Conservation (phyloP, 352 stramenopile genomes). For the Phytopythium ostracodes region DNA sequence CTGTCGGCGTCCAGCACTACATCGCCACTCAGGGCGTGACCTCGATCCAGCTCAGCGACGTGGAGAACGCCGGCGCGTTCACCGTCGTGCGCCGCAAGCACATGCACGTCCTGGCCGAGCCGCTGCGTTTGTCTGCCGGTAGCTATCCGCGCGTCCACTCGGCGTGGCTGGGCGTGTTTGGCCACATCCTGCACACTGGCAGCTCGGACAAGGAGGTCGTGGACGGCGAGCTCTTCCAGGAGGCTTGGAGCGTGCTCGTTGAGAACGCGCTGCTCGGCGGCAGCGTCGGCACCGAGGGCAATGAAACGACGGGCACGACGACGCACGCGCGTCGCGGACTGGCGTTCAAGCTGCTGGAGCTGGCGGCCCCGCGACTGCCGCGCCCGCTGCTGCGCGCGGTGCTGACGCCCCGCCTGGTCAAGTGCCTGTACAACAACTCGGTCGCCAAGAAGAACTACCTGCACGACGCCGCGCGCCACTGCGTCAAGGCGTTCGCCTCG, state of each 20-base stretch:
- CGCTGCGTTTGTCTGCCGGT: constrained; percentile 58
- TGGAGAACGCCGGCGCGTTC: constrained; percentile 32
- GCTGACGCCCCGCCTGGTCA: constrained; percentile 76
- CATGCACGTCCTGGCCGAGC: constrained; percentile 54
- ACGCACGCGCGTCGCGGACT: constrained; percentile 79
- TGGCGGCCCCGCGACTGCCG: constrained; percentile 51
- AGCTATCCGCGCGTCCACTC: constrained; percentile 80
- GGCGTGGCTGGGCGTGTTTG: constrained; percentile 74
- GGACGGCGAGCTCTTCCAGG: constrained; percentile 70
- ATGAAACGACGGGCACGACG: constrained; percentile 18
- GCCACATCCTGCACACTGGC: constrained; percentile 53
- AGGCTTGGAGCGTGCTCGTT: constrained; percentile 77
- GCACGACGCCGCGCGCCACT: constrained; percentile 71
- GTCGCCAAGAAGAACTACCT: constrained; percentile 80
- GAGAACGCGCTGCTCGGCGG: constrained; percentile 67
- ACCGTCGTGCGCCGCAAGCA: constrained; percentile 56
- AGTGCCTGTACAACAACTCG: constrained; percentile 80
- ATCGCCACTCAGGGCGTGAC: constrained; percentile 37
- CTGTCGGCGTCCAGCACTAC: constrained; percentile 70
- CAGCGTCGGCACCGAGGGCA: constrained; percentile 2
- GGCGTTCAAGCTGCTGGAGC: constrained; percentile 83
- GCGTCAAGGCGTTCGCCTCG: constrained; percentile 51
- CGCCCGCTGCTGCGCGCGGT: constrained; percentile 47
- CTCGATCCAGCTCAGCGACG: constrained; percentile 17
- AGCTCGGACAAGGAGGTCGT: constrained; percentile 29